Evolutionary conservation across 2,329 filamentous ascomycete genomes (phyloP).

Genomic region (Pseudopyrenochaeta lycopersici): DNA sequence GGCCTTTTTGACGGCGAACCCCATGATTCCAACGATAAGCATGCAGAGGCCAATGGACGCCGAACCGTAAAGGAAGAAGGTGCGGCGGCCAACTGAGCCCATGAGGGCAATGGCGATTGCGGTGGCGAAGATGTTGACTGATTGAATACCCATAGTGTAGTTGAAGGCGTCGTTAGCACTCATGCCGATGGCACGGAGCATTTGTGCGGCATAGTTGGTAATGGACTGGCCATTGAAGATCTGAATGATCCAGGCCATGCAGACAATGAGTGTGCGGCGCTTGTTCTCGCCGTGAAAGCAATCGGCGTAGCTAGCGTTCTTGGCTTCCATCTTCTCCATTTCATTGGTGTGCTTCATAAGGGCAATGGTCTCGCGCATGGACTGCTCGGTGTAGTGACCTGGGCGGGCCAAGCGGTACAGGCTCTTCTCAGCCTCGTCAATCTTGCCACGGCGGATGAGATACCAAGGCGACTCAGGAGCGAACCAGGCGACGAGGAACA

Average conservation of each 20-base stretch:
- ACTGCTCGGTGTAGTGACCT: constrained; percentile 63
- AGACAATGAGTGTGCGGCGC: constrained; percentile 68
- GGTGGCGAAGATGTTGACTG: constrained; percentile 75
- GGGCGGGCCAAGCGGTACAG: constrained; percentile 65
- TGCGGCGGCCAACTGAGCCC: constrained; percentile 76
- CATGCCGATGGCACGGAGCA: constrained; percentile 52
- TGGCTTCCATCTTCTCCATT: constrained; percentile 71
- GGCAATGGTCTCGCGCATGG: constrained; percentile 65
- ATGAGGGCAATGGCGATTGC: constrained; percentile 81
- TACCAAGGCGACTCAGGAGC: constrained; percentile 66
- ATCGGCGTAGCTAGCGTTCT: constrained; percentile 76
- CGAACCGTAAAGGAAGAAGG: constrained; percentile 35
- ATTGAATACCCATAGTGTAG: constrained; percentile 61
- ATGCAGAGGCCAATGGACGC: constrained; percentile 61
- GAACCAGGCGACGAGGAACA: constrained; percentile 9
- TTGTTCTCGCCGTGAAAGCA: constrained; percentile 73
- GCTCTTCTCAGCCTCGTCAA: constrained; percentile 67
- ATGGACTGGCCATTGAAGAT: constrained; percentile 31
- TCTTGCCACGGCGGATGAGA: constrained; percentile 69
- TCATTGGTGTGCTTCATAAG: constrained; percentile 89
- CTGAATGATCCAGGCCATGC: constrained; percentile 54
- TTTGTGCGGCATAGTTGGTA: constrained; percentile 47
- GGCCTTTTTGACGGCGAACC: constrained; percentile 13
- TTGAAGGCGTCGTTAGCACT: constrained; percentile 43
- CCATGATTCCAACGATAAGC: constrained; percentile 49